Evolutionary conservation across 805 yeast genomes (phyloP).

Genomic region (Candida berthetii): DNA sequence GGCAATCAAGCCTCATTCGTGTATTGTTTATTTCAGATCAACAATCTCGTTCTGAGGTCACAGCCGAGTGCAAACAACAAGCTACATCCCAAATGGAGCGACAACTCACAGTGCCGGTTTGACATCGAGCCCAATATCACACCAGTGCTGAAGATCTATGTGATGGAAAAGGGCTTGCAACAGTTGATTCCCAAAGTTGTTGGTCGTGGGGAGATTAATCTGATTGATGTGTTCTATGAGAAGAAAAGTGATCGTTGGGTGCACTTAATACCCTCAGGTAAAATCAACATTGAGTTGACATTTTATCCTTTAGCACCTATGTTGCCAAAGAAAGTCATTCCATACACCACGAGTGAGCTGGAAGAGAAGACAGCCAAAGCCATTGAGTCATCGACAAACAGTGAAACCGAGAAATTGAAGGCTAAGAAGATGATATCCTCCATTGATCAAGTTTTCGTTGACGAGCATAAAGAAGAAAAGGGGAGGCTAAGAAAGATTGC

Average conservation of each 20-base stretch:
- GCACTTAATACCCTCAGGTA: constrained; percentile 8
- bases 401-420: neutral
- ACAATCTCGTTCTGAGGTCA: constrained; percentile 11
- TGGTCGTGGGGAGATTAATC: constrained; percentile 10
- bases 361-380: too few species aligned
- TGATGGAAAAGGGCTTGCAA: constrained; percentile 11
- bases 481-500: constrained; percentile 12
- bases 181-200: constrained; percentile 9
- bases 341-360: neutral
- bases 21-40: constrained; percentile 17
- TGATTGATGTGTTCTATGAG: constrained; percentile 10
- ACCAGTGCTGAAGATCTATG: constrained; percentile 9
- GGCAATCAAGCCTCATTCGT: constrained; percentile 1
- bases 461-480: constrained; percentile 13
- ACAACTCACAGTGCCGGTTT: constrained; percentile 17
- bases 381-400: too few species aligned
- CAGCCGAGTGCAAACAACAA: neutral
- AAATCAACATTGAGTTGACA: constrained; percentile 16
- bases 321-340: constrained; percentile 9
- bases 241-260: constrained; percentile 10
- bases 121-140: constrained; percentile 10
- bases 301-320: constrained; percentile 17
- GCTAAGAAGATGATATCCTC: constrained; percentile 12
- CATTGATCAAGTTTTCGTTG: constrained; percentile 17
- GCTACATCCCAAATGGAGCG: constrained; percentile 11